A percentile compares a stretch with the other conserved stretches of the same genome.
Conservation (phyloP, 2,329 filamentous ascomycete species). For the Sarocladium kiliense region DNA sequence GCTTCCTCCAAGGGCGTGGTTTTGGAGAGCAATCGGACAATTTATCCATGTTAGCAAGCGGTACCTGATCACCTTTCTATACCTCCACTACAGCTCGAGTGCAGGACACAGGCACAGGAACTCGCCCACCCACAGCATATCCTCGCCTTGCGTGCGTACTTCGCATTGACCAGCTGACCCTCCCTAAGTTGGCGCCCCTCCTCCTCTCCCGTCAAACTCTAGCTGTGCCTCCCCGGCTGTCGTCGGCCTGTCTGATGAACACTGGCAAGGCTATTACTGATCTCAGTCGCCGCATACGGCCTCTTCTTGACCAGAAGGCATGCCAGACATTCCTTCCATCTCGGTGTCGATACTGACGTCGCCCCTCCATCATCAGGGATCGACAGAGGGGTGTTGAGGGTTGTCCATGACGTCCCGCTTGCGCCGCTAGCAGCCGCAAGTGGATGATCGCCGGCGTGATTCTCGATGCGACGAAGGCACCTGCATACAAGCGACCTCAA, state of each 20-base stretch:
- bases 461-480: neutral
- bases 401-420: neutral
- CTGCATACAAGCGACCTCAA: neutral
- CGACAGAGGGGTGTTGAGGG: constrained; percentile 3
- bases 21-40: too few relatives aligned
- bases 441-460: neutral
- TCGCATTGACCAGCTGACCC: neutral
- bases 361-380: neutral
- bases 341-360: neutral
- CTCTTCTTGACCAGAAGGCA: neutral
- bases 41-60: neutral
- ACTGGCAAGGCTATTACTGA: neutral
- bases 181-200: neutral
- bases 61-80: neutral
- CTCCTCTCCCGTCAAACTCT: neutral
- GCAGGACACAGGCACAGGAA: neutral
- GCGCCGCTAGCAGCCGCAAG: constrained; percentile 1
- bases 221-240: neutral
- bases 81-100: neutral
- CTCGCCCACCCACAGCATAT: neutral
- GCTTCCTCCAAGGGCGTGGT: too few relatives aligned
- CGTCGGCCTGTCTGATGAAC: too few relatives aligned
- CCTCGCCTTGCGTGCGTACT: neutral
- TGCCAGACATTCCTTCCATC: neutral
- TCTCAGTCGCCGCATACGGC: neutral